Evolutionary conservation across 208 protist genomes (phyloP), one percentile per base, ranked within the genome.

Genomic region (Leishmania aethiopica): DNA sequence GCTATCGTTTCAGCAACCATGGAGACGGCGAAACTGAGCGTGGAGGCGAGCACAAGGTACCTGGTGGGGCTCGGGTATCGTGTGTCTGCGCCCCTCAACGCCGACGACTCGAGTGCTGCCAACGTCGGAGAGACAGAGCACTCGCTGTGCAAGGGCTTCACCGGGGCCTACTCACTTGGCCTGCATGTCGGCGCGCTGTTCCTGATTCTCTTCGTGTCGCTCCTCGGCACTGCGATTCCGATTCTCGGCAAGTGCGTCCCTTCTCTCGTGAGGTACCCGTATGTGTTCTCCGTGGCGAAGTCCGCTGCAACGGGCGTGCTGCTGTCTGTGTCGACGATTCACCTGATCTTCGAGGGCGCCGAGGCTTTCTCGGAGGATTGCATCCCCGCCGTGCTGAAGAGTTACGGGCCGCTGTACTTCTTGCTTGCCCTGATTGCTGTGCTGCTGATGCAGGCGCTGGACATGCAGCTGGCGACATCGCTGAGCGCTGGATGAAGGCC

Each of bases 361-460:
- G 76, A 79, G 69, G 73, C 72, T 5, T 89, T 95, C 72, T 5
- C 73, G 45, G 85, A 91, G 80, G 75, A 84, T 3, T 95, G 92
- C 72, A 79, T 95, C 22, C 73, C 81, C 32, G 25, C 51, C 3
- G 2, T 13, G 28, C 84, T 92, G n/a, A 72, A 79, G 72, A 64
- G 45, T 51, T 95, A 93, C 78, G 73, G 75, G 59, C 88, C 90
- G 2, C 89, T 84, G 57, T 75, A 85, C 47, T 90, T 95, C 51
- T 75, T 95, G 11, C 89, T 95, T 74, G 89, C 92, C 0, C 81
- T 95, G 57, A 57, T 87, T 78, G 86, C 86, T 4, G 92, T 79
- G 10, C 73, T 95, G 71, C 51, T 92, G 19, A 93, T 95, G 89
- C 89, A 94, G 75, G 69, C 84, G 78, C 49, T 93, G 37, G 89